A percentile compares a stretch with the other conserved stretches of the same genome.
Evolutionary conservation across 805 yeast species (phyloP).

Genomic region (Ogataea angusta): DNA sequence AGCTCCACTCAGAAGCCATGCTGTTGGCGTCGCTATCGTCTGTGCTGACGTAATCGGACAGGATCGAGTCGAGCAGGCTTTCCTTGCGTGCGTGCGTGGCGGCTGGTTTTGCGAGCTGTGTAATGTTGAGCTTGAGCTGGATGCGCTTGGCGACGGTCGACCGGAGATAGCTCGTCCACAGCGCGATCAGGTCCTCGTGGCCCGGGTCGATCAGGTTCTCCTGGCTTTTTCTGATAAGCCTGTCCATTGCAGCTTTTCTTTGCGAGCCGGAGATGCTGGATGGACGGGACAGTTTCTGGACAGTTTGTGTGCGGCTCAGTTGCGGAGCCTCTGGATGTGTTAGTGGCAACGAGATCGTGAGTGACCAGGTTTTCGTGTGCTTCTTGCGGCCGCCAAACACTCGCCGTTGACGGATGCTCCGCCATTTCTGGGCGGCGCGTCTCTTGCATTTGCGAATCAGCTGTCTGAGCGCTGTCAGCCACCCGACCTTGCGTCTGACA

Average conservation of each 20-base stretch:
- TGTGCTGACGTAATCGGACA: conserved; percentile 17
- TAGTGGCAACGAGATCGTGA: not conserved
- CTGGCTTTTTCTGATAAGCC: conserved; percentile 2
- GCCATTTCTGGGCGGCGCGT: conserved; percentile 19
- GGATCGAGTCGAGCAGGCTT: conserved; percentile 19
- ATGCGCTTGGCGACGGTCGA: conserved; percentile 26
- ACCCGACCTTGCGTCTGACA: conserved; percentile 29
- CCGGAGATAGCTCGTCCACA: conserved; percentile 31
- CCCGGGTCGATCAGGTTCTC: conserved; percentile 8
- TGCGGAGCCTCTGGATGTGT: not conserved
- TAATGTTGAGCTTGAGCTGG: conserved; percentile 28
- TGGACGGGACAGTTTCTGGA: not conserved
- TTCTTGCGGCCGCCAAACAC: conserved; percentile 1
- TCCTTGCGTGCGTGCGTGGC: conserved; percentile 11
- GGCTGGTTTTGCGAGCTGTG: conserved; percentile 7
- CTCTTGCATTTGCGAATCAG: conserved; percentile 15
- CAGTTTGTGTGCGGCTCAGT: conserved; percentile 2
- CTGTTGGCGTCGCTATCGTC: conserved; percentile 11
- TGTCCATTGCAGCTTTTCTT: conserved; percentile 1
- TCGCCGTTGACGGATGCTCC: conserved; percentile 13
- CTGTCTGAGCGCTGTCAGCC: conserved; percentile 22
- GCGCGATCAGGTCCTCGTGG: conserved; percentile 14
- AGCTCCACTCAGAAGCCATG: conserved; percentile 7
- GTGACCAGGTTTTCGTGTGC: not conserved
- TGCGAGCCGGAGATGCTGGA: not conserved